phyloP scores from a whole-genome alignment of 495 filamentous ascomycete species.

The Xylaria longipes region DNA sequence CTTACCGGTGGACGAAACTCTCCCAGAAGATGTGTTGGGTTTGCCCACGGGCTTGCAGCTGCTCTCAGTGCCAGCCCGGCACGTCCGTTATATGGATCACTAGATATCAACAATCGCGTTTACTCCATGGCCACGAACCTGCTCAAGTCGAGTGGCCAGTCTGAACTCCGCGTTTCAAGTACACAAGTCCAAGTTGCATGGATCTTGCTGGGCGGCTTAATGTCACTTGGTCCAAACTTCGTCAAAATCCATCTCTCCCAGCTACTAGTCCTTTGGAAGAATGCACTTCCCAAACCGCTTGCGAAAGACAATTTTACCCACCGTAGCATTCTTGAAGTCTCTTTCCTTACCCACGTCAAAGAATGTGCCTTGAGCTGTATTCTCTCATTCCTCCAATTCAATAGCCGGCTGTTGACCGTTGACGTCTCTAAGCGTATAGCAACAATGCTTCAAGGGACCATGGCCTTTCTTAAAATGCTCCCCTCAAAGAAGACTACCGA shows the following conservation, averaged over 20 bases:
- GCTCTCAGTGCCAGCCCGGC: constrained; percentile 86
- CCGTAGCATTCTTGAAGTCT: constrained; percentile 82
- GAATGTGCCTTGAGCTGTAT: constrained; percentile 95
- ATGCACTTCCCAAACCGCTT: constrained; percentile 92
- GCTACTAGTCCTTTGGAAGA: constrained; percentile 96
- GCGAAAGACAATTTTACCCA: constrained; percentile 86
- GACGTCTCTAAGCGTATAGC: constrained; percentile 95
- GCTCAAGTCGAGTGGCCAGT: constrained; percentile 90
- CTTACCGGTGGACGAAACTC: constrained; percentile 78
- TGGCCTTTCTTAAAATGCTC: constrained; percentile 81
- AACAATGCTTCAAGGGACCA: constrained; percentile 94
- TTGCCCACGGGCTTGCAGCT: constrained; percentile 91
- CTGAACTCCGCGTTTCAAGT: constrained; percentile 87
- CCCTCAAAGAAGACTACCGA: constrained; percentile 86
- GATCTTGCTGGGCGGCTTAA: constrained; percentile 94
- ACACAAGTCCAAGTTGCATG: constrained; percentile 98
- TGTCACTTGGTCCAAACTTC: constrained; percentile 96
- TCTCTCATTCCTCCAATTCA: constrained; percentile 91
- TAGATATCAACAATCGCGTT: constrained; percentile 92
- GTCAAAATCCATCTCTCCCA: constrained; percentile 98
- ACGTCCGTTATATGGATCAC: constrained; percentile 91
- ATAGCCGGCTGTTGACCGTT: constrained; percentile 86
- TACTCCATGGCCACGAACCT: constrained; percentile 89
- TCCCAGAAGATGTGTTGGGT: constrained; percentile 84
- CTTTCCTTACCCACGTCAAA: constrained; percentile 91